These are phyloP conservation scores for Cardiospermum halicacabum DNA, from an alignment of 345 rosid genomes.

Conservation along the genomic window DNA sequence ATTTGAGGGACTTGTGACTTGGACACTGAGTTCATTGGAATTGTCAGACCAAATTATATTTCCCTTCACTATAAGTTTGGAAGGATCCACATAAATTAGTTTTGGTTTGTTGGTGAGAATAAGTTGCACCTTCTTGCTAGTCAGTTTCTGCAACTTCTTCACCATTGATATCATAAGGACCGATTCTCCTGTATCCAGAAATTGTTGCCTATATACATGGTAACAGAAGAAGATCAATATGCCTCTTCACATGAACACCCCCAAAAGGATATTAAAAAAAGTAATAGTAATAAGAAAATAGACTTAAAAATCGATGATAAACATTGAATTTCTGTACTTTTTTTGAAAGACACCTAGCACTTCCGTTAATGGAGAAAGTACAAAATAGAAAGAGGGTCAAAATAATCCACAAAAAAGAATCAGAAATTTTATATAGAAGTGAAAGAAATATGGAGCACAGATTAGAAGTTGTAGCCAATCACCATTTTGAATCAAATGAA, in stretches of 20 bases:
- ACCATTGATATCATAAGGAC: constrained; percentile 93
- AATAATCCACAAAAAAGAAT: background rate
- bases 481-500: constrained; percentile 99
- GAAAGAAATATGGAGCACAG: background rate
- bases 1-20: constrained; percentile 69
- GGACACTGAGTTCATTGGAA: constrained; percentile 76
- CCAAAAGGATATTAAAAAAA: background rate
- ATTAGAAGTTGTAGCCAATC: constrained; percentile 23
- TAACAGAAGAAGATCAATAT: constrained; percentile 6
- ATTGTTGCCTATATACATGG: constrained; percentile 74
- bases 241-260: background rate
- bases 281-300: too few species aligned
- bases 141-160: constrained; percentile 81
- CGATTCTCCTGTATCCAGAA: constrained; percentile 90
- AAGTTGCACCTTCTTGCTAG: constrained; percentile 97
- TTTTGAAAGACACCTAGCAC: background rate
- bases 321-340: background rate
- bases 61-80: constrained; percentile 77
- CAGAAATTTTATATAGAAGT: too few species aligned
- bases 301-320: constrained; percentile 1
- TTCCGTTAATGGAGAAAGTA: background rate
- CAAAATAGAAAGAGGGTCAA: background rate
- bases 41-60: constrained; percentile 88
- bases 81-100: constrained; percentile 80
- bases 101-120: constrained; percentile 93